These are phyloP conservation scores for Lotus japonicus DNA, from an alignment of 306 rosid genomes.

Conservation along the genomic window DNA sequence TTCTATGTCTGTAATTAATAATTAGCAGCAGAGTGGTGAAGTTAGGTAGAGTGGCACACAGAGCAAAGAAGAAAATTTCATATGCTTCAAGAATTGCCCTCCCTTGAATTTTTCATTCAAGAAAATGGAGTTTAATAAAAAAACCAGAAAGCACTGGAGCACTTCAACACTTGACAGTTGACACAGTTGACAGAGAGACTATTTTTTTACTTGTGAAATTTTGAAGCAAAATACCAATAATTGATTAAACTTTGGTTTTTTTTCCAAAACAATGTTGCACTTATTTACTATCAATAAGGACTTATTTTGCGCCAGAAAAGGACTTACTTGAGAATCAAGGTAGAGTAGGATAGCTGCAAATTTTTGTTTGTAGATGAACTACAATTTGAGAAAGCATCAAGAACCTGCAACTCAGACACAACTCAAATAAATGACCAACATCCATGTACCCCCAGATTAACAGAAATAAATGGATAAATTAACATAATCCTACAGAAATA, in stretches of 20 bases:
- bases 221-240: constrained; percentile 1
- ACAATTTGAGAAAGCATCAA: constrained; percentile 80
- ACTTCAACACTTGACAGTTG: too few relatives aligned
- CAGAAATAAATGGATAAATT: background rate
- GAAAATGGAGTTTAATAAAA: constrained; percentile 1
- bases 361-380: constrained; percentile 74
- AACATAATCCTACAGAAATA: background rate
- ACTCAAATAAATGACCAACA: constrained; percentile 2
- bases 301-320: background rate
- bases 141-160: background rate
- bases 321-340: constrained; percentile 87
- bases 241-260: background rate
- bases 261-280: background rate
- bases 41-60: background rate
- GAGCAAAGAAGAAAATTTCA: background rate
- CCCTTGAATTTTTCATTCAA: constrained; percentile 4
- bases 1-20: background rate
- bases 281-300: background rate
- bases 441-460: background rate
- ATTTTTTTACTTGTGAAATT: background rate
- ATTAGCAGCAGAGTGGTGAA: background rate
- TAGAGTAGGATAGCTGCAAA: constrained; percentile 70
- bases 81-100: constrained; percentile 1
- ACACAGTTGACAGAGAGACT: too few relatives aligned
- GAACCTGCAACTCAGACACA: constrained; percentile 54